Evolutionary conservation across 208 protist genomes (phyloP).

Genomic region (Trypanosoma lewisi): DNA sequence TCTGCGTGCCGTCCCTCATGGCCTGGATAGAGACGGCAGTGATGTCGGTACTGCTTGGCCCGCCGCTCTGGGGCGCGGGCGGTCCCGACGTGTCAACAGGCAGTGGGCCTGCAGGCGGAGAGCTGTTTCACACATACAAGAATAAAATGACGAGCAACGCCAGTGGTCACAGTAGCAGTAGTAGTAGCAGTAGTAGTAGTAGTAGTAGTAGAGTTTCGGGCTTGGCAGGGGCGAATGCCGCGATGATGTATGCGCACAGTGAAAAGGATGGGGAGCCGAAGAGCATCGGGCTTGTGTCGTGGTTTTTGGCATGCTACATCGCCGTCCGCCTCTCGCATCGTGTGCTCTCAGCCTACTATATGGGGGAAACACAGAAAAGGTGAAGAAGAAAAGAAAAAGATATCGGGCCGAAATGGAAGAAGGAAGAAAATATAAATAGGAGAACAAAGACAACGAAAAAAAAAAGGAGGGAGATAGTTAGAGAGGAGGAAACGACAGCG

Average conservation of each 20-base stretch:
- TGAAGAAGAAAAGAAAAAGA: background rate
- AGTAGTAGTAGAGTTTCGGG: background rate
- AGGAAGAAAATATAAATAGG: background rate
- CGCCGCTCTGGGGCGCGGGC: background rate
- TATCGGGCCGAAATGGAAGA: background rate
- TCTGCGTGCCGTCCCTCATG: background rate
- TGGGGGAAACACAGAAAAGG: background rate
- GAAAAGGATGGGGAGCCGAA: background rate
- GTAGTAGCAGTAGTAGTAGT: background rate
- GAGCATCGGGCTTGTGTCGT: constrained; percentile 5
- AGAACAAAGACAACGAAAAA: too few species aligned
- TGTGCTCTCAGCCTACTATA: background rate
- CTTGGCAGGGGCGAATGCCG: background rate
- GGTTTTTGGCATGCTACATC: constrained; percentile 19
- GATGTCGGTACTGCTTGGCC: constrained; percentile 4
- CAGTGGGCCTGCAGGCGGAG: background rate
- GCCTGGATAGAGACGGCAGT: background rate
- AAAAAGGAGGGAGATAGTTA: background rate
- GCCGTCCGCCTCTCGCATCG: constrained; percentile 11
- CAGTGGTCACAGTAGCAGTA: too few species aligned
- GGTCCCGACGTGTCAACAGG: background rate
- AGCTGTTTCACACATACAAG: too few species aligned
- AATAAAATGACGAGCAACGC: too few species aligned
- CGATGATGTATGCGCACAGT: background rate
- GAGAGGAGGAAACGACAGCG: background rate